A percentile compares a stretch with the other conserved stretches of the same genome.
phyloP scores from a whole-genome alignment of 495 filamentous ascomycete genomes.

The Elasticomyces elasticus region DNA sequence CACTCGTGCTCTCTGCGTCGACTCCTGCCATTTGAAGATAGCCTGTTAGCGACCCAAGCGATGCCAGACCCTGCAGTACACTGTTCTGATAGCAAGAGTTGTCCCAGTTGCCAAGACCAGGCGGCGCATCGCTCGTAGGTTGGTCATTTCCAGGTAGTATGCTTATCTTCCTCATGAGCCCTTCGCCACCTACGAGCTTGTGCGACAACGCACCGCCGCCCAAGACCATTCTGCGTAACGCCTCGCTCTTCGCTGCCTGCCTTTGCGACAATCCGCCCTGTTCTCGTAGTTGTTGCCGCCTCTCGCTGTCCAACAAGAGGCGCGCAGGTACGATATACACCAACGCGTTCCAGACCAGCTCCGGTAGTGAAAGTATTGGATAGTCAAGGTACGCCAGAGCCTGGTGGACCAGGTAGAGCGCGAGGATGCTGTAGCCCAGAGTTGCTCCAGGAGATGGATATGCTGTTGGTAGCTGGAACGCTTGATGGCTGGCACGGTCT shows the following conservation, averaged over 20 bases:
- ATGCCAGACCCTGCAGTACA: constrained; percentile 73
- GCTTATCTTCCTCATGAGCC: constrained; percentile 25
- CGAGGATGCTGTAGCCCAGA: constrained; percentile 1
- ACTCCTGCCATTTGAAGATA: constrained; percentile 40
- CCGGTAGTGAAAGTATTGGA: constrained; percentile 18
- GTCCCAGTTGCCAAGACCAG: constrained; percentile 81
- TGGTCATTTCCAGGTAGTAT: not conserved
- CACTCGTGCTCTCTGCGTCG: constrained; percentile 34
- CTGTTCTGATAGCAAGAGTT: constrained; percentile 99
- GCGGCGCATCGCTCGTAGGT: constrained; percentile 39
- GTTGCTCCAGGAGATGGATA: constrained; percentile 4
- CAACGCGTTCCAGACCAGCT: constrained; percentile 54
- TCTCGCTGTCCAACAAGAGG: constrained; percentile 16
- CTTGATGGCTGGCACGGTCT: not conserved
- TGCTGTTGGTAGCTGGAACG: not conserved
- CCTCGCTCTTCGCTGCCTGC: constrained; percentile 55
- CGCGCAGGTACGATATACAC: constrained; percentile 41
- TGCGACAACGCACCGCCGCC: constrained; percentile 45
- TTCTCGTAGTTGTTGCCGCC: constrained; percentile 25
- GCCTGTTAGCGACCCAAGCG: constrained; percentile 51
- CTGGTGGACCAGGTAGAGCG: constrained; percentile 15
- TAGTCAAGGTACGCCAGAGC: constrained; percentile 20
- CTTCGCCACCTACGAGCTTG: constrained; percentile 33
- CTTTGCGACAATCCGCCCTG: constrained; percentile 17
- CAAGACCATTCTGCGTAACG: constrained; percentile 55